Conservation (phyloP, 495 filamentous ascomycete species). For the Xylaria sp. region DNA sequence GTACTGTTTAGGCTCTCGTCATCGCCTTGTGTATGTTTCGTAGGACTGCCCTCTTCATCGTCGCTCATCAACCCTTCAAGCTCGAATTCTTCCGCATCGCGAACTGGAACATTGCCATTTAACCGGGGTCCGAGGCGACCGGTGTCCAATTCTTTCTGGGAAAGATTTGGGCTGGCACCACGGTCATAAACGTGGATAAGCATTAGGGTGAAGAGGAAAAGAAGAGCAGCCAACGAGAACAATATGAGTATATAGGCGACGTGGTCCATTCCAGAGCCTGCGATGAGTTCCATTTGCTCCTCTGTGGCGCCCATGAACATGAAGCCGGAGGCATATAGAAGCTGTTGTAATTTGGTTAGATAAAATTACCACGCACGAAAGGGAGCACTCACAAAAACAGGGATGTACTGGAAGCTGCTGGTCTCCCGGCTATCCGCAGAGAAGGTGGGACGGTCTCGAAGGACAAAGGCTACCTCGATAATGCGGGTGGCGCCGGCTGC, state of each 20-base stretch:
- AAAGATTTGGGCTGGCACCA: conserved; percentile 40
- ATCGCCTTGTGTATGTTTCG: conserved; percentile 33
- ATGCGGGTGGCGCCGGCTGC: conserved; percentile 81
- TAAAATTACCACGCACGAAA: neutral
- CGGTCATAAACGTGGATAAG: conserved; percentile 84
- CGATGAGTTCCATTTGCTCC: conserved; percentile 86
- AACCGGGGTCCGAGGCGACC: conserved; percentile 40
- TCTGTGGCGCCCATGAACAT: conserved; percentile 98
- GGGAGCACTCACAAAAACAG: conserved; percentile 77
- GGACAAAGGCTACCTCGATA: conserved; percentile 89
- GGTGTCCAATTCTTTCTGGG: conserved; percentile 39
- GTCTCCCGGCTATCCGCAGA: conserved; percentile 62
- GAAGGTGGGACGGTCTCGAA: conserved; percentile 70
- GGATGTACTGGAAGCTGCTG: conserved; percentile 91
- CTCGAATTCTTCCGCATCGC: conserved; percentile 91
- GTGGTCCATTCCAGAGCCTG: conserved; percentile 76
- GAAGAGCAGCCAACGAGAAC: conserved; percentile 85
- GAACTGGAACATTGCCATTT: conserved; percentile 66
- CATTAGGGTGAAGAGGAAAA: conserved; percentile 89
- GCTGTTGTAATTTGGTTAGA: conserved; percentile 53
- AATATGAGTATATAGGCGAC: conserved; percentile 91
- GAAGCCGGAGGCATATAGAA: conserved; percentile 92
- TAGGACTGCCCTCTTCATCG: conserved; percentile 63
- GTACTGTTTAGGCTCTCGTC: conserved; percentile 46
- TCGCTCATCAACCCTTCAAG: conserved; percentile 89